Percentiles rank a stretch among this genome's conserved stretches.
These are phyloP conservation scores for Blastomyces gilchristii DNA, from an alignment of 2,329 filamentous ascomycete species.

Conservation along the genomic window DNA sequence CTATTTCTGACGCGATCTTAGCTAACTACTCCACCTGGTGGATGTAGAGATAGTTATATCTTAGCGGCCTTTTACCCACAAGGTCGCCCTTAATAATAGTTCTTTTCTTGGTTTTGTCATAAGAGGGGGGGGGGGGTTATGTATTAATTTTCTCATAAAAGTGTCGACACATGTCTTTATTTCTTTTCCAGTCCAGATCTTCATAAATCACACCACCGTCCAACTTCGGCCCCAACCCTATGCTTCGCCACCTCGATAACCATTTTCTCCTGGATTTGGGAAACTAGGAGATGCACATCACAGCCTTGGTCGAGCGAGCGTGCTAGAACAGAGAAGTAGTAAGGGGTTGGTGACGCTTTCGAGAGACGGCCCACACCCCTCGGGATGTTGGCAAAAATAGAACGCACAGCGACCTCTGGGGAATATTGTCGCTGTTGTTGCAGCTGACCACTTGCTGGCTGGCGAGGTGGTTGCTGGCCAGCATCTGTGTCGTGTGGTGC, in stretches of 20 bases:
- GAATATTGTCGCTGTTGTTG: not conserved
- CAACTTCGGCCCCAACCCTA: slow-evolving; percentile 25
- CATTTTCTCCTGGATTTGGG: slow-evolving; percentile 18
- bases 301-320: slow-evolving; percentile 31
- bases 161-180: not conserved
- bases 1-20: too few relatives aligned
- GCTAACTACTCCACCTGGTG: too few relatives aligned
- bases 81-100: too few relatives aligned
- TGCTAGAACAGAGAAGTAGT: slow-evolving; percentile 25
- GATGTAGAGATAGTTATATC: too few relatives aligned
- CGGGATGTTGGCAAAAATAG: slow-evolving; percentile 1
- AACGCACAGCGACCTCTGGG: not conserved
- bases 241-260: slow-evolving; percentile 35
- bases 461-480: not conserved
- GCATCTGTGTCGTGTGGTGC: not conserved
- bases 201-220: slow-evolving; percentile 28
- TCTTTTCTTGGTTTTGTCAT: too few relatives aligned
- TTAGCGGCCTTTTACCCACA: too few relatives aligned
- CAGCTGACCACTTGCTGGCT: not conserved
- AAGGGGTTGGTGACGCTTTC: slow-evolving; percentile 10
- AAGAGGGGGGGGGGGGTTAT: too few relatives aligned
- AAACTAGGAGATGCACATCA: slow-evolving; percentile 32
- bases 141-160: too few relatives aligned
- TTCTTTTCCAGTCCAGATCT: not conserved
- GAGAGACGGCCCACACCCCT: slow-evolving; percentile 12